Evolutionary conservation across 305 asterid species (phyloP).

Genomic region (Euphrasia arctica): DNA sequence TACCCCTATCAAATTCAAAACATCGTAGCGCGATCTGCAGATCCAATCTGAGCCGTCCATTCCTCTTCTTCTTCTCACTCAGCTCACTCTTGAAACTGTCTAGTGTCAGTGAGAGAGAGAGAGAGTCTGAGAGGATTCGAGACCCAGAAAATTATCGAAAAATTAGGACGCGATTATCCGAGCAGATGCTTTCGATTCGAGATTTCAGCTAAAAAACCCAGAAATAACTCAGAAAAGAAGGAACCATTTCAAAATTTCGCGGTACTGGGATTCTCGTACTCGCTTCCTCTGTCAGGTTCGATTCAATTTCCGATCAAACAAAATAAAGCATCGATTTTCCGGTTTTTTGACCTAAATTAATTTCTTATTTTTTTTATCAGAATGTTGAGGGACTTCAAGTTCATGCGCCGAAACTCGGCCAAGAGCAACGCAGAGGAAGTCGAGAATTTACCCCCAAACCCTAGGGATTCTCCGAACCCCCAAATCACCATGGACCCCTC

Average conservation of each 20-base stretch:
- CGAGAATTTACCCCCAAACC: constrained; percentile 80
- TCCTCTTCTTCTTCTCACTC: too few species aligned
- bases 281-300: constrained; percentile 68
- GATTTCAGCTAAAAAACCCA: constrained; percentile 22
- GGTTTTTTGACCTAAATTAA: background rate
- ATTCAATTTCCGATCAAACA: background rate
- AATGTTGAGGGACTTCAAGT: constrained; percentile 90
- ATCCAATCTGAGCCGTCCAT: too few species aligned
- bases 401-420: constrained; percentile 69
- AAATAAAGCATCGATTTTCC: too few species aligned
- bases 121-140: constrained; percentile 20
- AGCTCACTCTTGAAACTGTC: too few species aligned
- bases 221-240: constrained; percentile 13
- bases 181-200: constrained; percentile 24
- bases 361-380: constrained; percentile 33
- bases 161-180: background rate
- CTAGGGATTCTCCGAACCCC: constrained; percentile 53
- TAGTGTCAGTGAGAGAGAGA: background rate
- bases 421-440: constrained; percentile 67
- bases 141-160: background rate
- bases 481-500: constrained; percentile 51
- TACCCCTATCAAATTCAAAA: too few species aligned
- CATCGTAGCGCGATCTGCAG: too few species aligned
- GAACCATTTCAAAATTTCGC: constrained; percentile 49
- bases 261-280: constrained; percentile 55